Conservation (phyloP, 768 basidiomycete species). For the Agrocybe chaxingu region DNA sequence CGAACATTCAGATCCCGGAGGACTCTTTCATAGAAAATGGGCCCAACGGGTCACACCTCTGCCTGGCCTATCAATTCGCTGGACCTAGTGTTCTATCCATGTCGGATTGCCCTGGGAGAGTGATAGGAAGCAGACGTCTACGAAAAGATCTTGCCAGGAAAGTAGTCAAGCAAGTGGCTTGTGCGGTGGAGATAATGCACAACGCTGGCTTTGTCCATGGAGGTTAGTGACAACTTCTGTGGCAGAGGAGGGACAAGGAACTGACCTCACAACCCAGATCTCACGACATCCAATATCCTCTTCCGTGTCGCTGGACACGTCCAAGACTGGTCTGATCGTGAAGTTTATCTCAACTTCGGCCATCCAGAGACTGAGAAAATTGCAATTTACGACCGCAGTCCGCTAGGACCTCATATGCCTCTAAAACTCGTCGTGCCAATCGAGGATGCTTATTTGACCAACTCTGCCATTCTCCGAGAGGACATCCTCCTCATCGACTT, state of each 20-base stretch:
- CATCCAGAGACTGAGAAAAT: slow-evolving; percentile 28
- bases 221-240: slow-evolving; percentile 20
- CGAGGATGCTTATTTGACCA: slow-evolving; percentile 14
- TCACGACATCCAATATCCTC: slow-evolving; percentile 37
- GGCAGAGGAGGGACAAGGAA: not conserved
- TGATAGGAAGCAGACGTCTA: slow-evolving; percentile 26
- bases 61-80: slow-evolving; percentile 43
- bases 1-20: slow-evolving; percentile 26
- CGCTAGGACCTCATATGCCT: slow-evolving; percentile 26
- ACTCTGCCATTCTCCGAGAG: slow-evolving; percentile 28
- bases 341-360: slow-evolving; percentile 29
- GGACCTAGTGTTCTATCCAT: slow-evolving; percentile 36
- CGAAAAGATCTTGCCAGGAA: slow-evolving; percentile 31
- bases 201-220: slow-evolving; percentile 30
- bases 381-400: slow-evolving; percentile 17
- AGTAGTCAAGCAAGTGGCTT: slow-evolving; percentile 28
- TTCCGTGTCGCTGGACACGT: slow-evolving; percentile 24
- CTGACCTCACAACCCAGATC: slow-evolving; percentile 21
- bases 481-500: slow-evolving; percentile 31
- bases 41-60: slow-evolving; percentile 50
- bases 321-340: slow-evolving; percentile 28
- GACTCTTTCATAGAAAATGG: slow-evolving; percentile 45
- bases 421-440: slow-evolving; percentile 25
- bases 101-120: slow-evolving; percentile 27
- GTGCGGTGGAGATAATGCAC: slow-evolving; percentile 28